These are phyloP conservation scores for Ceratocystis cacaofunesta DNA, from an alignment of 2,329 filamentous ascomycete genomes.

Conservation along the genomic window DNA sequence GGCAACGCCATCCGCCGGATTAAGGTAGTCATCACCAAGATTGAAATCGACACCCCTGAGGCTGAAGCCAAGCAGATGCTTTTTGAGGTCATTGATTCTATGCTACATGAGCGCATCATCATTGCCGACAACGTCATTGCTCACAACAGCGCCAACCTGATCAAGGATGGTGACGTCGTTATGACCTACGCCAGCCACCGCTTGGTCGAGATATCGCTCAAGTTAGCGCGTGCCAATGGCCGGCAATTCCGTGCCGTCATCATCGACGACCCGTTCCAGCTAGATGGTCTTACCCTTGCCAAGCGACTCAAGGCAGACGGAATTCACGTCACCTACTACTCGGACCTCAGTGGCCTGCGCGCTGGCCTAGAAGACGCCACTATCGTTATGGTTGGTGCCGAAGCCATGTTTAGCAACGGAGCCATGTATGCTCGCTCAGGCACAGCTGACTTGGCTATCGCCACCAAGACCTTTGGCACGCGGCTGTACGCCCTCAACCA, in stretches of 20 bases:
- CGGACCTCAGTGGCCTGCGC: constrained; percentile 59
- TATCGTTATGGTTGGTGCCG: constrained; percentile 74
- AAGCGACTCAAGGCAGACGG: constrained; percentile 52
- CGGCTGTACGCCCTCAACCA: constrained; percentile 85
- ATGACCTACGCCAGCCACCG: constrained; percentile 77
- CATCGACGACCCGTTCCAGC: constrained; percentile 53
- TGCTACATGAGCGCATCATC: constrained; percentile 79
- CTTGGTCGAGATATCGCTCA: constrained; percentile 69
- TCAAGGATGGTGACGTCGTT: constrained; percentile 65
- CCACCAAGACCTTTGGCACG: constrained; percentile 58
- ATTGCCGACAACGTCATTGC: constrained; percentile 79
- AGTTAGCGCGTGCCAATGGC: constrained; percentile 54
- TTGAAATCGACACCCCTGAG: constrained; percentile 76
- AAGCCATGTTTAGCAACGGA: constrained; percentile 92
- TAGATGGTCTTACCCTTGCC: constrained; percentile 44
- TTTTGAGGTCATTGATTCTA: constrained; percentile 68
- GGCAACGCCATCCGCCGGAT: constrained; percentile 92
- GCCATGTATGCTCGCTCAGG: constrained; percentile 77
- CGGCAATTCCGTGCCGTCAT: constrained; percentile 72
- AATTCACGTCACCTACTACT: constrained; percentile 64
- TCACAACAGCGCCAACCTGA: constrained; percentile 56
- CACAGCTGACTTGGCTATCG: constrained; percentile 73
- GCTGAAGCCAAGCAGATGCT: constrained; percentile 65
- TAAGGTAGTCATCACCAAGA: constrained; percentile 80
- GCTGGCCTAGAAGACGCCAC: constrained; percentile 53